phyloP scores from a whole-genome alignment of 2,329 filamentous ascomycete genomes.

The Stachybotrys chlorohalonatus region DNA sequence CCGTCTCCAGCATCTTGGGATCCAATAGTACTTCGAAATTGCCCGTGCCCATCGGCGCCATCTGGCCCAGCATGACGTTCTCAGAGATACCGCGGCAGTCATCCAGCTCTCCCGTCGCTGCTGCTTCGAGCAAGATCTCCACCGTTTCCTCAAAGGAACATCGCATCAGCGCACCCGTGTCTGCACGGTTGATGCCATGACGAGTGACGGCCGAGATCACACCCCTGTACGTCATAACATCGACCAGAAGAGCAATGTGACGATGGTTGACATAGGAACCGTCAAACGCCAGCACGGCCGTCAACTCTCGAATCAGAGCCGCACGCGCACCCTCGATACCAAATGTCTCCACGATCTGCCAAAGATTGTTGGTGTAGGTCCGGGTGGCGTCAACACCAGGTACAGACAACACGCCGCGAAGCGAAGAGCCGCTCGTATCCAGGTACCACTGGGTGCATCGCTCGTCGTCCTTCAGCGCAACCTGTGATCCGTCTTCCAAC shows the following conservation, averaged over 20 bases:
- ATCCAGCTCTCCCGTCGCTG: constrained; percentile 87
- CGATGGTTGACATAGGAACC: constrained; percentile 99
- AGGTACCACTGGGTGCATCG: constrained; percentile 89
- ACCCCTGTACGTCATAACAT: constrained; percentile 96
- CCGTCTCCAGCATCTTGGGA: constrained; percentile 89
- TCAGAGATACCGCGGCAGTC: constrained; percentile 98
- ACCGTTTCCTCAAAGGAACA: constrained; percentile 99
- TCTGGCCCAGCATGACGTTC: constrained; percentile 96
- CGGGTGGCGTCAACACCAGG: constrained; percentile 79
- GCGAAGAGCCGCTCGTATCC: constrained; percentile 83
- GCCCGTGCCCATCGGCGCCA: constrained; percentile 94
- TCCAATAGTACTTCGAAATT: constrained; percentile 93
- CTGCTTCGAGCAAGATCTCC: constrained; percentile 93
- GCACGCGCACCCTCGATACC: constrained; percentile 92
- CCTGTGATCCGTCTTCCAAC: constrained; percentile 60
- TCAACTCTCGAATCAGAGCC: constrained; percentile 80
- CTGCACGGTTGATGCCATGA: constrained; percentile 96
- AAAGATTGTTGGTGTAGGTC: constrained; percentile 92
- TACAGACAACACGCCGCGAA: constrained; percentile 76
- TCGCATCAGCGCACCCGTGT: constrained; percentile 96
- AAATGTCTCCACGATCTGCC: constrained; percentile 88
- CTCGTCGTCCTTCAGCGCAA: constrained; percentile 63
- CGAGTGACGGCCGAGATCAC: constrained; percentile 93
- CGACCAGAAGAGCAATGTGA: constrained; percentile 87
- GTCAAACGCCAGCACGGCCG: constrained; percentile 90